Base-by-base conservation (phyloP, 2,329 filamentous ascomycete species). In the Coleophoma crateriformis region DNA sequence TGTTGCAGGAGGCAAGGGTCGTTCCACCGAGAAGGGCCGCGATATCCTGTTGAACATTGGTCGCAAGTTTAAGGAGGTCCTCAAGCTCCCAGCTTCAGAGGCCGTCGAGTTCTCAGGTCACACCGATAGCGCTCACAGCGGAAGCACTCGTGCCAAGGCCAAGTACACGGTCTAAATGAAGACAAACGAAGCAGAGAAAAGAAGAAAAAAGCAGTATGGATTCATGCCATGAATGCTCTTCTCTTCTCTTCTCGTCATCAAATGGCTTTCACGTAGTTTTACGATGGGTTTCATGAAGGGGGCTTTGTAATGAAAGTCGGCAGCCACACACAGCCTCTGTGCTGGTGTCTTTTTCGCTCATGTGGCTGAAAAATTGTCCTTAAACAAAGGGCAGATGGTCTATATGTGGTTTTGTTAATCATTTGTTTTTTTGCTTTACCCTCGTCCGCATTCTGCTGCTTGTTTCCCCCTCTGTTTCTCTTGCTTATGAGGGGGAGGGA, bases 41-140 rank as follows among this genome's bases (percentile, higher is more conserved):
- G 87, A 94, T 50, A 81, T 92, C 43, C 80, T 99, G 50, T 76
- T 88, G 74, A 80, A 82, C 63, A 95, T 99, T 62, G 94, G 94
- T 60, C 81, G 78, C 60, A 84, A 85, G 57, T 96, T 99, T 84
- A 99, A 99, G 82, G 87, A 90, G 60, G 85, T 95, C 22, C 77
- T 99, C 49, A 84, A 88, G 68, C 76, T 99, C 53, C 86, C 87
- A 52, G 71, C 84, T 49, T 78, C 74, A 53, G 94, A 97, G 68
- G 70, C 75, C 54, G 83, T 99, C 52, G 95, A 99, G 73, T 99
- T 97, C 74, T 95, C 90, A 17, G 94, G 94, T 53, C 94, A 99
- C 74, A 95, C 90, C 15, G 95, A 99, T 61, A 88, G 88, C 61
- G 92, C 94, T 35, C 88, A 95, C 68, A 84, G 87, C 53, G 94